Percentiles rank a stretch among this genome's conserved stretches.
Conservation (phyloP, 2,329 filamentous ascomycete species). For the Fusarium pseudonygamai region DNA sequence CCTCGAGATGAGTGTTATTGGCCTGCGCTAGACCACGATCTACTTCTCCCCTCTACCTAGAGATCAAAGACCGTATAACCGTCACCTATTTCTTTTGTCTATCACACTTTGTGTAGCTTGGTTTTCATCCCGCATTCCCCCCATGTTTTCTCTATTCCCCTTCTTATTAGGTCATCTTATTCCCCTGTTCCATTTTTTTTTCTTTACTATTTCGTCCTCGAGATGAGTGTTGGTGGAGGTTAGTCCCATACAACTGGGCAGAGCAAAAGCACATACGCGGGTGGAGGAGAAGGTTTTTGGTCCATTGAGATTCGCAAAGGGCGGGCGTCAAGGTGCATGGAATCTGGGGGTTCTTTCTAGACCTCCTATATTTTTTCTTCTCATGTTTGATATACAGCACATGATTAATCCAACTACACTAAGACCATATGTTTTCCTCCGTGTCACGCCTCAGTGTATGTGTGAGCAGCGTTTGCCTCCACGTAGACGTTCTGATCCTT, state of each 20-base stretch:
- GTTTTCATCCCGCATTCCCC: constrained; percentile 15
- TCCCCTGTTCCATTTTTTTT: constrained; percentile 20
- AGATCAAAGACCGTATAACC: constrained; percentile 22
- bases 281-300: constrained; percentile 31
- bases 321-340: constrained; percentile 43
- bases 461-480: not conserved
- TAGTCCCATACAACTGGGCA: constrained; percentile 22
- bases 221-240: constrained; percentile 29
- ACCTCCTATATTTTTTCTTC: constrained; percentile 17
- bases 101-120: constrained; percentile 29
- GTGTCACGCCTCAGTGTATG: not conserved
- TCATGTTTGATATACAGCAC: constrained; percentile 27
- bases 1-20: constrained; percentile 96
- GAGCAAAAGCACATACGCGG: constrained; percentile 26
- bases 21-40: constrained; percentile 66
- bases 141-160: constrained; percentile 18
- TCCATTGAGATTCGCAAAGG: constrained; percentile 39
- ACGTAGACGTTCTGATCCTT: not conserved
- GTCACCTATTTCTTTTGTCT: constrained; percentile 29
- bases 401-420: constrained; percentile 25
- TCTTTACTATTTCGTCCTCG: constrained; percentile 14
- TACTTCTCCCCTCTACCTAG: not conserved
- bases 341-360: constrained; percentile 29
- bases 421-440: constrained; percentile 6
- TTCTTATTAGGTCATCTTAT: constrained; percentile 19